Evolutionary conservation across 306 rosid genomes (phyloP).

Genomic region (Citrullus amarus): DNA sequence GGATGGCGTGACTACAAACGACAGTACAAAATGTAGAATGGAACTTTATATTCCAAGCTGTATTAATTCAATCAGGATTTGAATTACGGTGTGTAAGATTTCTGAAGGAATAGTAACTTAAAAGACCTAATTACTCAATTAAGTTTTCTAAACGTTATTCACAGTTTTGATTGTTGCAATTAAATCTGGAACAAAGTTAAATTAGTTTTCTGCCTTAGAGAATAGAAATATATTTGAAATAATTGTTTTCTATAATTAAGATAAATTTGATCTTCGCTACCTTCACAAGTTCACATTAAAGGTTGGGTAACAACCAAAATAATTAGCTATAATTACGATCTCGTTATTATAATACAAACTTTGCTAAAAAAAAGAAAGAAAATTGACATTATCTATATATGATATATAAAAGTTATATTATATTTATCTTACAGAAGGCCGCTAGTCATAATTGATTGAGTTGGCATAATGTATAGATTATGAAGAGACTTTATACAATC

Average conservation of each 20-base stretch:
- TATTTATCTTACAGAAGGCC: background rate
- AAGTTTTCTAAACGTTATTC: background rate
- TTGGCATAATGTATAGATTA: background rate
- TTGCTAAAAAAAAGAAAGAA: background rate
- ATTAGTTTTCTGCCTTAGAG: too few relatives aligned
- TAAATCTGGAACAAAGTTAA: too few relatives aligned
- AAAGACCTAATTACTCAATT: too few relatives aligned
- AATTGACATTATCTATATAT: background rate
- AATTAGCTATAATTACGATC: background rate
- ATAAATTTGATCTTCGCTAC: background rate
- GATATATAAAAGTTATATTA: background rate
- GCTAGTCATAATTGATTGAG: background rate
- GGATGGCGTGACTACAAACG: background rate
- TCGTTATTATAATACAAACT: background rate
- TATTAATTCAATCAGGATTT: too few relatives aligned
- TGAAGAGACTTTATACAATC: background rate
- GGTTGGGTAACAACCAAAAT: background rate
- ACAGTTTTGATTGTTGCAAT: too few relatives aligned
- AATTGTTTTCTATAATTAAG: too few relatives aligned
- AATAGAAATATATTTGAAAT: too few relatives aligned
- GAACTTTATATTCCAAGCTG: too few relatives aligned
- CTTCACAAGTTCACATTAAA: background rate
- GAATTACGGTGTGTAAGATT: background rate
- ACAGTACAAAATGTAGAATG: background rate
- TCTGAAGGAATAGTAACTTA: background rate